Evolutionary conservation across 495 filamentous ascomycete species (phyloP).

Genomic region (Pseudevernia furfuracea): DNA sequence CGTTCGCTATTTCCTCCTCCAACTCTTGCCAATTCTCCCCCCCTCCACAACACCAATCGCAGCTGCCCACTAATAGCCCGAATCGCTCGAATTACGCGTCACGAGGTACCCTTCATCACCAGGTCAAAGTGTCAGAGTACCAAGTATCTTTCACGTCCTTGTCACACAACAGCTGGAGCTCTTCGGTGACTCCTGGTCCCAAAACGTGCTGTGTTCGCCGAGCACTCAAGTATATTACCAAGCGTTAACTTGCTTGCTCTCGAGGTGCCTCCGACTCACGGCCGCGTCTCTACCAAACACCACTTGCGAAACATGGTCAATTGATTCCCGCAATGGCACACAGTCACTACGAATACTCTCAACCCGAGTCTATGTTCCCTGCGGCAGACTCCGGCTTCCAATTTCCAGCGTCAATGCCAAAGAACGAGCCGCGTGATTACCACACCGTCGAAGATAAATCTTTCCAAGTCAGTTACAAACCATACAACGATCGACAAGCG

Average conservation of each 20-base stretch:
- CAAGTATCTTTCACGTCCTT: not conserved
- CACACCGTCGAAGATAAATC: not conserved
- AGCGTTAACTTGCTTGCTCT: conserved; percentile 4
- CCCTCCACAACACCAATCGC: conserved; percentile 4
- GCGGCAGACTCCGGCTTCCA: conserved; percentile 26
- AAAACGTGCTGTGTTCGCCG: not conserved
- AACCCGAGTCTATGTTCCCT: conserved; percentile 8
- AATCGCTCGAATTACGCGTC: conserved; percentile 15
- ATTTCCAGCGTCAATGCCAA: conserved; percentile 12
- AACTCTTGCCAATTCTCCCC: not conserved
- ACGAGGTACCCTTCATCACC: conserved; percentile 1
- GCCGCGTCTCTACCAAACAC: not conserved
- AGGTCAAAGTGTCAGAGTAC: not conserved
- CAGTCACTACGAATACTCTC: conserved; percentile 13
- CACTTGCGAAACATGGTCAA: conserved; percentile 10
- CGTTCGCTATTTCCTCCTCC: conserved; percentile 8
- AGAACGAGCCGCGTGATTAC: conserved; percentile 6
- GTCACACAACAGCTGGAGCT: conserved; percentile 6
- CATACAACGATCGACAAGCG: conserved; percentile 11
- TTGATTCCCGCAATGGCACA: conserved; percentile 15
- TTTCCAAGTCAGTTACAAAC: conserved; percentile 1
- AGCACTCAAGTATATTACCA: not conserved
- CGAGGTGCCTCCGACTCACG: not conserved
- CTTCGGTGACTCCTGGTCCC: not conserved
- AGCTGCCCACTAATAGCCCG: conserved; percentile 2